phyloP scores from a whole-genome alignment of 306 rosid genomes.

The Biancaea sappan region DNA sequence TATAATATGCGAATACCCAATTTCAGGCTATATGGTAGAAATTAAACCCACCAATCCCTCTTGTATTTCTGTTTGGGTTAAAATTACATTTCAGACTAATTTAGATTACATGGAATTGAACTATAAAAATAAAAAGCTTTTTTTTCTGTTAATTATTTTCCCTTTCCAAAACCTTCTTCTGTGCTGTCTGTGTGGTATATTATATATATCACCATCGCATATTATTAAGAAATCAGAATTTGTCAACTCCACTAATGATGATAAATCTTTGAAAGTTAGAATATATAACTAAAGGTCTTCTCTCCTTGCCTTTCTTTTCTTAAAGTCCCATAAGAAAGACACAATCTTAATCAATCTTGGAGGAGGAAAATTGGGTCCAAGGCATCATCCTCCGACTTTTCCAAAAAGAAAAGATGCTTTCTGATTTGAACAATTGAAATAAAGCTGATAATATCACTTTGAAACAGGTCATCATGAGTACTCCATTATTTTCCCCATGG shows the following conservation, averaged over 20 bases:
- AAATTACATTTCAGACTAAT: too few relatives aligned
- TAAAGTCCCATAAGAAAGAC: slow-evolving; percentile 30
- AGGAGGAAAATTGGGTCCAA: slow-evolving; percentile 40
- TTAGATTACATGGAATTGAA: too few relatives aligned
- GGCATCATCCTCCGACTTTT: slow-evolving; percentile 46
- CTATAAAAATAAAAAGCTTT: too few relatives aligned
- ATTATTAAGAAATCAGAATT: background rate
- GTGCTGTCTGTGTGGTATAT: background rate
- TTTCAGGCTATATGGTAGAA: background rate
- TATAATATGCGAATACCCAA: background rate
- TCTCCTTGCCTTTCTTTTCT: slow-evolving; percentile 4
- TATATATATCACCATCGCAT: too few relatives aligned
- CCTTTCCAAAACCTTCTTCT: too few relatives aligned
- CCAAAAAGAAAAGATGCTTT: slow-evolving; percentile 42
- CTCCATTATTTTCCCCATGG: slow-evolving; percentile 21
- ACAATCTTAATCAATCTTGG: slow-evolving; percentile 33
- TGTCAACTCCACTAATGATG: slow-evolving; percentile 23
- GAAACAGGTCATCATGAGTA: slow-evolving; percentile 28
- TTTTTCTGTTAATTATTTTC: too few relatives aligned
- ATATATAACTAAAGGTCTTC: background rate
- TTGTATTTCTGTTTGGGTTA: too few relatives aligned
- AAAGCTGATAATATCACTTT: slow-evolving; percentile 37
- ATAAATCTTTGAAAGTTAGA: slow-evolving; percentile 8
- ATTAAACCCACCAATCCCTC: too few relatives aligned
- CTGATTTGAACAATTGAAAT: slow-evolving; percentile 39